Percentiles rank a stretch among this genome's conserved stretches.
These are phyloP conservation scores for Serendipita vermifera DNA, from an alignment of 768 basidiomycete species.

Conservation along the genomic window DNA sequence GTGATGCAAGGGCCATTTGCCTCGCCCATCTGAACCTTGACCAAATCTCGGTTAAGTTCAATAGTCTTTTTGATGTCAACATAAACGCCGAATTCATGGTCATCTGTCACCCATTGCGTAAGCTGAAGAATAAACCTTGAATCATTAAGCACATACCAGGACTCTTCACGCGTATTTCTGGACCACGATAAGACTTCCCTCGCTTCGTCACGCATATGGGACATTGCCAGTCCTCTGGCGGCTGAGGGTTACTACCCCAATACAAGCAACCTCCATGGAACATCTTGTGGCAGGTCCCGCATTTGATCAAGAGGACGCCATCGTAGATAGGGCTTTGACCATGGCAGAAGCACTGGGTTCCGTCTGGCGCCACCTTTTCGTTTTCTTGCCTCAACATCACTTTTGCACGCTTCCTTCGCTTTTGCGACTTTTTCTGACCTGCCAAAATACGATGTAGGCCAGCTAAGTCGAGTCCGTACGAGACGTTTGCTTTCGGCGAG, in stretches of 20 bases:
- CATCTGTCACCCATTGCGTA: background rate
- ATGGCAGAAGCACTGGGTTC: constrained; percentile 8
- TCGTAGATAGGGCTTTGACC: no score
- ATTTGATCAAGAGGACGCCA: background rate
- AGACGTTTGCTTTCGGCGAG: constrained; percentile 64
- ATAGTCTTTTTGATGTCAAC: constrained; percentile 1
- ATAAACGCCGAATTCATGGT: background rate
- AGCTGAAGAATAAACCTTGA: background rate
- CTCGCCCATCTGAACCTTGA: constrained; percentile 2
- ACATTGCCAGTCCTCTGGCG: background rate
- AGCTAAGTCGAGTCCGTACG: constrained; percentile 71
- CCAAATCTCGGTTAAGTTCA: background rate
- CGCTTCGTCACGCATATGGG: constrained; percentile 3
- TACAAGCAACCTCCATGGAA: background rate
- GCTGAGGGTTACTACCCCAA: no score
- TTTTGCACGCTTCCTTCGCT: constrained; percentile 12
- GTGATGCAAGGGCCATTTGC: background rate
- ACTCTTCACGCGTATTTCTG: background rate
- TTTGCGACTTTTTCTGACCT: constrained; percentile 27
- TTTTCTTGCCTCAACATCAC: constrained; percentile 12
- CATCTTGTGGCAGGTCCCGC: background rate
- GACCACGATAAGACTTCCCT: constrained; percentile 2
- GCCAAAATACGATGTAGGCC: constrained; percentile 72
- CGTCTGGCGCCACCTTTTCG: constrained; percentile 11
- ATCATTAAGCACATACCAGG: background rate